These are phyloP conservation scores for Tetrahymena elliotti DNA, from an alignment of 73 alveolate species.

Conservation along the genomic window DNA sequence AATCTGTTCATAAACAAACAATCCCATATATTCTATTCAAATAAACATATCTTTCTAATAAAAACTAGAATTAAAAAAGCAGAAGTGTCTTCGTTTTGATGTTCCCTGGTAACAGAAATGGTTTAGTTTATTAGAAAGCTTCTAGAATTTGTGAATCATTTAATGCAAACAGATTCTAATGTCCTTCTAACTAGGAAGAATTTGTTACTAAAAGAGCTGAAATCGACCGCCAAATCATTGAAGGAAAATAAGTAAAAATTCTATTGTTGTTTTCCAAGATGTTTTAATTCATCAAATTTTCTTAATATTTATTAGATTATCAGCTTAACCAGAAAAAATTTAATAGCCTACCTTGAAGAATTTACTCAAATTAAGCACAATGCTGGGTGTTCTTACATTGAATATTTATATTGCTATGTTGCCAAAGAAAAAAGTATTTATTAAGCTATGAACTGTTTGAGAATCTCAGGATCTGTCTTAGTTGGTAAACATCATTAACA, in stretches of 20 bases:
- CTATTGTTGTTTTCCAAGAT: not conserved
- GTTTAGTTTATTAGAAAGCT: conserved; percentile 34
- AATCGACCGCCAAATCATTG: conserved; percentile 9
- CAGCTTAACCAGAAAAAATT: conserved; percentile 14
- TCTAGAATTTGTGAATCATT: conserved; percentile 69
- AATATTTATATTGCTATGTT: not conserved
- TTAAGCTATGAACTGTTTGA: not conserved
- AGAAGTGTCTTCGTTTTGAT: conserved; percentile 61
- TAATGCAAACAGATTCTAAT: conserved; percentile 56
- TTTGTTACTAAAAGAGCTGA: conserved; percentile 18
- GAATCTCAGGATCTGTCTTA: not conserved
- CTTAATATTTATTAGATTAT: not conserved
- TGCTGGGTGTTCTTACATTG: not conserved
- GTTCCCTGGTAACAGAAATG: conserved; percentile 50
- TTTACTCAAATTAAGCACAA: not conserved
- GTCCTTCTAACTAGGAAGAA: conserved; percentile 35
- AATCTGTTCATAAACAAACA: not conserved
- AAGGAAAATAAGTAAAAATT: not conserved
- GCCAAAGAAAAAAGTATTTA: not conserved
- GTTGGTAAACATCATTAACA: no score
- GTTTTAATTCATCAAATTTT: not conserved
- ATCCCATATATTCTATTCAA: no score
- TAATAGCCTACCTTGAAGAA: conserved; percentile 10
- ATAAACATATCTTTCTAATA: not conserved
- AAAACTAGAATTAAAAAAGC: not conserved